Evolutionary conservation across 208 protist genomes (phyloP).

Genomic region (Naegleria gruberi): DNA sequence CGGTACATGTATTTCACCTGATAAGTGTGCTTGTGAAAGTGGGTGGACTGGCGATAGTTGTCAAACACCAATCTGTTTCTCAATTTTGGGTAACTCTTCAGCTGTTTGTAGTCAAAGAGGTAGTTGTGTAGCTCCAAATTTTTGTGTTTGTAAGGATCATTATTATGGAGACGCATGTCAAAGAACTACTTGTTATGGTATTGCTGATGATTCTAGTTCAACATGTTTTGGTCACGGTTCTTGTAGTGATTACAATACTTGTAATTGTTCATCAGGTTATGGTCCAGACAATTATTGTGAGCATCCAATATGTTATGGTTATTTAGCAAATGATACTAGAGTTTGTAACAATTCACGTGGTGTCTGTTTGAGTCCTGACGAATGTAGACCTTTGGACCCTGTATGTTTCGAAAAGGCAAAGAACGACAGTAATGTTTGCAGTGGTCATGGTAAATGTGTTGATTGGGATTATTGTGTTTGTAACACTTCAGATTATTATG

Average conservation of each 20-base stretch:
- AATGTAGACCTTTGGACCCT: no score
- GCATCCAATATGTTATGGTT: no score
- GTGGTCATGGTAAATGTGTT: not conserved
- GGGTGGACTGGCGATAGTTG: not conserved
- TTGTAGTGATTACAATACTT: not conserved
- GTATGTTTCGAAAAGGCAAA: no score
- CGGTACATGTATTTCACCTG: not conserved
- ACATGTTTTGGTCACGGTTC: not conserved
- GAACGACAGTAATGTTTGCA: not conserved
- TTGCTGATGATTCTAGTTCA: not conserved
- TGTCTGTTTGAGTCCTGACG: not conserved
- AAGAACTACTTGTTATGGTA: not conserved
- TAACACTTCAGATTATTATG: not conserved
- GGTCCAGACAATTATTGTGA: not conserved
- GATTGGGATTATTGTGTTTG: not conserved
- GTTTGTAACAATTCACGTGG: no score
- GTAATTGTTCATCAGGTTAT: not conserved
- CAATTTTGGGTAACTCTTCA: not conserved
- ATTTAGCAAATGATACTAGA: not conserved
- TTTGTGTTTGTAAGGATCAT: not conserved
- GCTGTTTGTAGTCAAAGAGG: not conserved
- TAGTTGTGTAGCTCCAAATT: not conserved
- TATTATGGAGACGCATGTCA: not conserved
- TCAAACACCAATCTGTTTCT: not conserved
- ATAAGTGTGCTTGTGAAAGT: not conserved